Evolutionary conservation across 2,329 filamentous ascomycete genomes (phyloP), one percentile per base, ranked within the genome.

Genomic region (Penicillium brevicompactum): DNA sequence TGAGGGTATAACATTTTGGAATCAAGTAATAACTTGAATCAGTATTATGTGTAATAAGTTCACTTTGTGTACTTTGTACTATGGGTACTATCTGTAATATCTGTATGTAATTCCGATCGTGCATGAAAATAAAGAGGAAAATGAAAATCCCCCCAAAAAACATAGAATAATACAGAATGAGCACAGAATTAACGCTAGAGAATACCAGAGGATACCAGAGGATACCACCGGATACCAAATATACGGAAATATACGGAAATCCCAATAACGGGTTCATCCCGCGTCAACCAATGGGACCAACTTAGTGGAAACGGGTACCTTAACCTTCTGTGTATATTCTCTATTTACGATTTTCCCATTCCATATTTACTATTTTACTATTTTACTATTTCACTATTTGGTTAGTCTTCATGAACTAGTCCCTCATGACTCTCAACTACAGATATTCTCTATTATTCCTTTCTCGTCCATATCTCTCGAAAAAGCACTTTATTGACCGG

Each of bases 181-280:
- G 24, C 8, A 27, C 24, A 27, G 24, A 27, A 27, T 27, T 27
- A 27, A 5, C 24, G 5, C 24, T 5, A 45, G 24, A 24, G 16
- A 31, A 45, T 10, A 24, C 24, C 14, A 45, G 10, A 45, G 22
- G 13, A 45, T 45, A 30, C 22, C 22, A 18, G 18, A 18, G 18
- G 18, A 18, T 18, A 18, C 18, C 18, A 18, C 18, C 18, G 18
- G 6, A 43, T 16, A 53, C 6, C 2, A 38, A 38, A 44, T 11
- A 22, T 22, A 37, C 14, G 11, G 27, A 45, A 40, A 11, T 14
- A 13, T n/a, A 41, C 16, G 22, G 16, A 41, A 50, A 22, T 11
- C 22, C 47, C 24, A 54, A 41, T 46, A 46, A 50, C 52, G 47
- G 52, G 52, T 54, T 51, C 18, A 16, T 54, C 52, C 52, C 46